A percentile compares a stretch with the other conserved stretches of the same genome.
phyloP scores from a whole-genome alignment of 2,329 filamentous ascomycete genomes.

The Monilinia vaccinii-corymbosi region DNA sequence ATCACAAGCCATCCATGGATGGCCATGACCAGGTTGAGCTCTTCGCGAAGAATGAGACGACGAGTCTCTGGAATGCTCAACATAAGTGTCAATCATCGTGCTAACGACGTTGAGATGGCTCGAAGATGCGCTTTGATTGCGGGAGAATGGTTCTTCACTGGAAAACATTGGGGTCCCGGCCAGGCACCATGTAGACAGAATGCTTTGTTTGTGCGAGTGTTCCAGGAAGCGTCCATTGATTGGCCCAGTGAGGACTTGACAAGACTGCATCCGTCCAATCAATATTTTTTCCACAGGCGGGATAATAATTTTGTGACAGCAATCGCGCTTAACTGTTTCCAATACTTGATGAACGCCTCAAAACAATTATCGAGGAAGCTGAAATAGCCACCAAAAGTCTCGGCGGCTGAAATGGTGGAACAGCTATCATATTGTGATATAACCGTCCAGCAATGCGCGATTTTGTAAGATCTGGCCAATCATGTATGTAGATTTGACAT shows the following conservation, averaged over 20 bases:
- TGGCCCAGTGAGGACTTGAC: neutral
- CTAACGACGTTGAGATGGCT: neutral
- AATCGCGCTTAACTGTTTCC: slow-evolving; percentile 3
- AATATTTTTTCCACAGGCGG: neutral
- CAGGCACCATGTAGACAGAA: neutral
- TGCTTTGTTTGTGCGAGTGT: neutral
- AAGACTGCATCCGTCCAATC: neutral
- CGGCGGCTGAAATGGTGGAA: neutral
- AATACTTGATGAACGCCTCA: slow-evolving; percentile 6
- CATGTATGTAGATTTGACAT: neutral
- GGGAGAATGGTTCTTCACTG: neutral
- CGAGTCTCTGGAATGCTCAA: slow-evolving; percentile 4
- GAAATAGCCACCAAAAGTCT: neutral
- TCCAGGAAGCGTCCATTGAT: neutral
- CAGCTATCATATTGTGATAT: neutral
- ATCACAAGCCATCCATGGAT: neutral
- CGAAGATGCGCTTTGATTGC: neutral
- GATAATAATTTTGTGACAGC: neutral
- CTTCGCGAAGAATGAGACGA: slow-evolving; percentile 6
- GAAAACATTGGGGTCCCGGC: neutral
- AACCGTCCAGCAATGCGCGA: neutral
- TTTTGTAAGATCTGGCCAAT: neutral
- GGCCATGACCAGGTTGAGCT: neutral
- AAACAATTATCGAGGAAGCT: neutral
- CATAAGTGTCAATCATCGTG: neutral